Evolutionary conservation across 2,329 filamentous ascomycete genomes (phyloP).

Genomic region (Alternaria infectoria): DNA sequence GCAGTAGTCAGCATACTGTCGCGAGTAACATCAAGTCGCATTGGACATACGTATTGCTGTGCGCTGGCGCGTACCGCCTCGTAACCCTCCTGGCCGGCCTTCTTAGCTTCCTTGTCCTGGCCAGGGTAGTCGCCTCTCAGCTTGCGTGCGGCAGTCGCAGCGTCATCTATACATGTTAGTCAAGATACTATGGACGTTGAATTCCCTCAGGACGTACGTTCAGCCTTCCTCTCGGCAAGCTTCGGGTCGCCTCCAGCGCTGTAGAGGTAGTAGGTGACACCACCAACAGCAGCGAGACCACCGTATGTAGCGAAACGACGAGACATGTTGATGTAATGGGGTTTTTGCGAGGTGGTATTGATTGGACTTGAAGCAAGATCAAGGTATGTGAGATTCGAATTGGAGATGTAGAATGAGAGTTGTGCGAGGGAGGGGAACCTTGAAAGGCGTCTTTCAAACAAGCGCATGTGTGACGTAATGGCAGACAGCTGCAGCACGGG

Average conservation of each 20-base stretch:
- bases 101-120: constrained; percentile 67
- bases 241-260: constrained; percentile 79
- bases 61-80: constrained; percentile 56
- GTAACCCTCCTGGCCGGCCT: constrained; percentile 62
- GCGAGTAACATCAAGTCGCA: not conserved
- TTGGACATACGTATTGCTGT: constrained; percentile 36
- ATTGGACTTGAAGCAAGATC: constrained; percentile 4
- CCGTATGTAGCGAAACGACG: constrained; percentile 36
- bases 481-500: constrained; percentile 27
- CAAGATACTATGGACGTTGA: not conserved
- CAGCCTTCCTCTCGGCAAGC: constrained; percentile 82
- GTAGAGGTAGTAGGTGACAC: constrained; percentile 88
- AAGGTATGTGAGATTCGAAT: constrained; percentile 10
- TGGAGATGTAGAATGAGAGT: constrained; percentile 4
- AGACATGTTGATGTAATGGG: constrained; percentile 33
- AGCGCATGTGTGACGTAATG: constrained; percentile 35
- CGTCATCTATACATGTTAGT: constrained; percentile 68
- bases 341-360: constrained; percentile 1
- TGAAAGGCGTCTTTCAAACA: constrained; percentile 28
- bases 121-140: constrained; percentile 71
- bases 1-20: constrained; percentile 19
- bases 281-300: constrained; percentile 59
- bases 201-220: constrained; percentile 65
- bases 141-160: constrained; percentile 70
- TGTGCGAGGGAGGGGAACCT: constrained; percentile 26